phyloP scores from a whole-genome alignment of 148 eudicot species.

The Chenopodium suecicum region DNA sequence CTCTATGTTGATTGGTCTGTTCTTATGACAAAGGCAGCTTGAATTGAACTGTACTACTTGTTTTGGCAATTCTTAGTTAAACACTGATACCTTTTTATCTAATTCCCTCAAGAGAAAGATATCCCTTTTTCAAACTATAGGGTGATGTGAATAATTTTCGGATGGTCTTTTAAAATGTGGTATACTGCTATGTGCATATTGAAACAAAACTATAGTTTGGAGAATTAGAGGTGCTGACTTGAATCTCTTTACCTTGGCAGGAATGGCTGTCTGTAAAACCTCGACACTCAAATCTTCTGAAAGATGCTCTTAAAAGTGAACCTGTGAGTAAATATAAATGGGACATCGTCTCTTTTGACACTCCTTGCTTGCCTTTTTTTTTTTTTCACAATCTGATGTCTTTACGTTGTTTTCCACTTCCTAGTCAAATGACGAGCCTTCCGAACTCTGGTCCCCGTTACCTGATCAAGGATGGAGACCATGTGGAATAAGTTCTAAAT shows the following conservation, averaged over 20 bases:
- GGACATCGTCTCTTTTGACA: neutral
- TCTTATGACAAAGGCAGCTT: neutral
- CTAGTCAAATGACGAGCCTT: conserved; percentile 62
- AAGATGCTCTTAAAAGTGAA: conserved; percentile 68
- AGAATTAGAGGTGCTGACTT: conserved; percentile 4
- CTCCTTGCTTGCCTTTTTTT: neutral
- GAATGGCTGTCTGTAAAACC: conserved; percentile 79
- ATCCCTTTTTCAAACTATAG: neutral
- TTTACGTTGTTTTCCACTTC: conserved; percentile 7
- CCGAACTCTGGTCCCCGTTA: conserved; percentile 81
- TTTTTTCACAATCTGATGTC: neutral
- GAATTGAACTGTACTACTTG: neutral
- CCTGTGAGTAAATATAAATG: conserved; percentile 51
- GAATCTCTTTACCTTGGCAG: conserved; percentile 38
- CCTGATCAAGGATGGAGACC: conserved; percentile 85
- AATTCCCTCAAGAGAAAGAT: neutral
- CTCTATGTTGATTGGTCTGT: neutral
- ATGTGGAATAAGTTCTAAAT: conserved; percentile 40
- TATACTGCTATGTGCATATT: neutral
- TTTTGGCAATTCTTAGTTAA: neutral
- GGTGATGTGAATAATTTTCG: neutral
- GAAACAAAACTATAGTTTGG: neutral
- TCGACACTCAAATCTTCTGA: conserved; percentile 67
- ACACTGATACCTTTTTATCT: neutral
- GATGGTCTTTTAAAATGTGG: neutral